These are phyloP conservation scores for Scutellaria galericulata DNA, from an alignment of 257 asterid species.

Conservation along the genomic window DNA sequence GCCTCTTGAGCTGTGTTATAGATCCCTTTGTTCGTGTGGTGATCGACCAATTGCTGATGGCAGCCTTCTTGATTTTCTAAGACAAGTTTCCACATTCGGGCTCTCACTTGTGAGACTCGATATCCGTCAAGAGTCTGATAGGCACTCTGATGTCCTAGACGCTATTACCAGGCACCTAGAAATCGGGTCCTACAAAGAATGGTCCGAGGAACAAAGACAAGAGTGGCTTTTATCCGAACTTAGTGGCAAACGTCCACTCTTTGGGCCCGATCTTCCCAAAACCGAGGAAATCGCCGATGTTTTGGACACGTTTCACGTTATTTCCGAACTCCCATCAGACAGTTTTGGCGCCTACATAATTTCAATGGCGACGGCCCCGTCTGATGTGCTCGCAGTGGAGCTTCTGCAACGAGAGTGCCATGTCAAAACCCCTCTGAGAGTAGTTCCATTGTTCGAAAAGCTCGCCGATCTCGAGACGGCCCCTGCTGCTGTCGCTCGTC, in stretches of 20 bases:
- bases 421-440: constrained; percentile 72
- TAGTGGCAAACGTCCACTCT: constrained; percentile 83
- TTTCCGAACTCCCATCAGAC: constrained; percentile 81
- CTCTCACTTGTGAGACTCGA: constrained; percentile 90
- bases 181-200: constrained; percentile 86
- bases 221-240: constrained; percentile 95
- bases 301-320: constrained; percentile 73
- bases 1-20: constrained; percentile 95
- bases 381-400: constrained; percentile 96
- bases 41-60: constrained; percentile 93
- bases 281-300: constrained; percentile 93
- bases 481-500: constrained; percentile 86
- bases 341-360: constrained; percentile 89
- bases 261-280: constrained; percentile 87
- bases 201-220: constrained; percentile 87
- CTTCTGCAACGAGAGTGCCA: constrained; percentile 89
- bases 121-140: constrained; percentile 92
- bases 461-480: constrained; percentile 94
- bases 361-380: constrained; percentile 95
- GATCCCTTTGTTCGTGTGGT: constrained; percentile 86
- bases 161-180: constrained; percentile 81
- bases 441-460: constrained; percentile 86
- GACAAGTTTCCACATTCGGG: constrained; percentile 96
- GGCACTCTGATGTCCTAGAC: constrained; percentile 92
- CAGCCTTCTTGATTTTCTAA: constrained; percentile 89